These are phyloP conservation scores for Cantharellus cinnabarinus DNA, from an alignment of 768 basidiomycete species.

Conservation along the genomic window DNA sequence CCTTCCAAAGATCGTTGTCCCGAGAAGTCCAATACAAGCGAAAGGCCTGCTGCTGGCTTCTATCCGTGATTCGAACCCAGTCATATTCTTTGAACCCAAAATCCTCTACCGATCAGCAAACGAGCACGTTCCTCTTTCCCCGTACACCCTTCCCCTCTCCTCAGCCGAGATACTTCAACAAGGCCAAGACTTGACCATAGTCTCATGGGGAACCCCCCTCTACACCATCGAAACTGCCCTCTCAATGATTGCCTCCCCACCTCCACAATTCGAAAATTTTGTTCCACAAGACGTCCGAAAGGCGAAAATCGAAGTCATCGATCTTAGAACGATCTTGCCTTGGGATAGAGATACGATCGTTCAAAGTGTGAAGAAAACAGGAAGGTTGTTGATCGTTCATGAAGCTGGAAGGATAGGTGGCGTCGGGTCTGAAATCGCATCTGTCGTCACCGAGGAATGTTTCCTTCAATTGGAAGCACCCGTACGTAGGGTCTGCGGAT, in stretches of 20 bases:
- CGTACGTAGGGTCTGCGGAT: conserved; percentile 67
- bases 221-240: conserved; percentile 79
- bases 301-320: conserved; percentile 73
- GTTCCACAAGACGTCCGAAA: conserved; percentile 43
- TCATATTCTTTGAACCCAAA: conserved; percentile 91
- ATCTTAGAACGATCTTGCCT: conserved; percentile 72
- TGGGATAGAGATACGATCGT: conserved; percentile 69
- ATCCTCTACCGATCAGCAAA: conserved; percentile 81
- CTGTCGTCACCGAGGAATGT: conserved; percentile 71
- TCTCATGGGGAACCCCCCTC: conserved; percentile 86
- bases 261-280: conserved; percentile 36
- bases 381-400: conserved; percentile 73
- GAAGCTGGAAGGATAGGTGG: conserved; percentile 79
- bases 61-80: conserved; percentile 83
- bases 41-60: conserved; percentile 75
- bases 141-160: conserved; percentile 66
- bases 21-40: conserved; percentile 87
- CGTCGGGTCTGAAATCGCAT: conserved; percentile 81
- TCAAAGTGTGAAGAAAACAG: conserved; percentile 69
- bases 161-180: conserved; percentile 53
- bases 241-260: conserved; percentile 47
- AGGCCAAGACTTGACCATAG: conserved; percentile 71
- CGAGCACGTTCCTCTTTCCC: conserved; percentile 82
- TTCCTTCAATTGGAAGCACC: conserved; percentile 81
- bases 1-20: conserved; percentile 46